Evolutionary conservation across 768 basidiomycete genomes (phyloP), one percentile per base, ranked within the genome.

Genomic region (Tulasnella sp.): DNA sequence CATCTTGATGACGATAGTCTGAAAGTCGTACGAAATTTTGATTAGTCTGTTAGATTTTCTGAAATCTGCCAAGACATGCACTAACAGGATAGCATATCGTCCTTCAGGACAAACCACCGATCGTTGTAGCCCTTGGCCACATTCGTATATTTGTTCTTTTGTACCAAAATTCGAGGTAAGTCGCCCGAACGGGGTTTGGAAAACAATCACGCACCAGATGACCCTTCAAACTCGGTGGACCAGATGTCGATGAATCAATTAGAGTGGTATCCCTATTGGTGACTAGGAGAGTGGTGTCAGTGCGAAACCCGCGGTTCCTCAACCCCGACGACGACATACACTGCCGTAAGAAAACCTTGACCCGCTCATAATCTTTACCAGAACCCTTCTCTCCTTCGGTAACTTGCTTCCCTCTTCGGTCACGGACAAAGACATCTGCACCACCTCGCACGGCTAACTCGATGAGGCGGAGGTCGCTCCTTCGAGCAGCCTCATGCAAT

Each of bases 41-140:
- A 39, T 77, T 20, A 37, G 77, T 13, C 5, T 35, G 26, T 70
- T 23, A 18, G 35, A 37, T 46, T 26, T 23, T 57, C 26, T 26
- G 18, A 37, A n/a, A 11, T 39, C 15, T 3, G 10, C 46, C 11
- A 6, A 5, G 26, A 13, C 16, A 61, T 29, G 29, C 16, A 88
- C 92, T 35, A 82, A 93, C 94, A 95, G 23, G 93, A 94, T n/a
- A 96, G 83, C 35, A 93, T 86, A 0, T 95, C 96, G 75, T 92
- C 89, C 81, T 93, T 91, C 26, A 98, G 88, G 0, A 97, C 94
- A 82, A 98, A 97, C 95, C 95, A 98, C 0, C 96, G 87, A 0
- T 93, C 92, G 79, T 90, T 91, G 83, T 95, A 97, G 0, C 96
- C 96, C 81, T 90, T 91, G 0, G 94, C 94, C 51, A 98, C 93